A percentile compares a stretch with the other conserved stretches of the same genome.
Conservation (phyloP, 2,329 filamentous ascomycete genomes). For the Iodosphaeria phyllophila region DNA sequence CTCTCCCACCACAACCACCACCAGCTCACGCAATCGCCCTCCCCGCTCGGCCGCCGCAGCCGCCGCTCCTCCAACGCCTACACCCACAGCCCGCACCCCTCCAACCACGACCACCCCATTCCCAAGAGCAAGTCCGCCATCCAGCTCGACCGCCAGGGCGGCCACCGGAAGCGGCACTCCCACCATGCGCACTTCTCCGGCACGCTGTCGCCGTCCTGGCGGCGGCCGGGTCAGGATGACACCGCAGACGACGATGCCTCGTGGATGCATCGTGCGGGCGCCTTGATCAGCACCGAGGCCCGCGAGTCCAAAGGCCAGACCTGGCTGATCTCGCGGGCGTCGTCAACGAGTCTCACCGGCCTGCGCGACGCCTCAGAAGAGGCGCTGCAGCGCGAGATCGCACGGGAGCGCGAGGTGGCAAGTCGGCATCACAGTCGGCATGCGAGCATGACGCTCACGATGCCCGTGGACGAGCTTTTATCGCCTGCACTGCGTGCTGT, state of each 20-base stretch:
- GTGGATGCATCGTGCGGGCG: constrained; percentile 46
- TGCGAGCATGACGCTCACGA: constrained; percentile 23
- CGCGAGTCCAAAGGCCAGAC: constrained; percentile 50
- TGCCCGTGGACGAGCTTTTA: constrained; percentile 18
- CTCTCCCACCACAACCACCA: constrained; percentile 43
- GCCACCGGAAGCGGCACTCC: too few relatives aligned
- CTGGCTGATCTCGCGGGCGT: constrained; percentile 47
- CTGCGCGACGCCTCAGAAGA: constrained; percentile 32
- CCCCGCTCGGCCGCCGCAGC: constrained; percentile 19
- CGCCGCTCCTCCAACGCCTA: constrained; percentile 19
- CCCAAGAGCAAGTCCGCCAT: constrained; percentile 46
- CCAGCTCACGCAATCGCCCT: constrained; percentile 28
- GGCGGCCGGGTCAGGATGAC: constrained; percentile 12
- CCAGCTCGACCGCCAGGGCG: constrained; percentile 22
- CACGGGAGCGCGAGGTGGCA: constrained; percentile 26
- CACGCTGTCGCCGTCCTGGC: constrained; percentile 8
- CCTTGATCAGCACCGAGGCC: constrained; percentile 39
- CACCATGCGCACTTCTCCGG: too few relatives aligned
- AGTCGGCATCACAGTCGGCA: constrained; percentile 29
- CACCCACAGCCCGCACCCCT: too few relatives aligned
- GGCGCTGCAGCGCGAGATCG: constrained; percentile 30
- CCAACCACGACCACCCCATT: constrained; percentile 14
- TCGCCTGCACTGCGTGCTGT: constrained; percentile 24
- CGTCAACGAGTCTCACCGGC: constrained; percentile 41
- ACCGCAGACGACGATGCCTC: constrained; percentile 32